Base-by-base conservation (phyloP, 2,329 filamentous ascomycete genomes). In the Sporothrix luriei region DNA sequence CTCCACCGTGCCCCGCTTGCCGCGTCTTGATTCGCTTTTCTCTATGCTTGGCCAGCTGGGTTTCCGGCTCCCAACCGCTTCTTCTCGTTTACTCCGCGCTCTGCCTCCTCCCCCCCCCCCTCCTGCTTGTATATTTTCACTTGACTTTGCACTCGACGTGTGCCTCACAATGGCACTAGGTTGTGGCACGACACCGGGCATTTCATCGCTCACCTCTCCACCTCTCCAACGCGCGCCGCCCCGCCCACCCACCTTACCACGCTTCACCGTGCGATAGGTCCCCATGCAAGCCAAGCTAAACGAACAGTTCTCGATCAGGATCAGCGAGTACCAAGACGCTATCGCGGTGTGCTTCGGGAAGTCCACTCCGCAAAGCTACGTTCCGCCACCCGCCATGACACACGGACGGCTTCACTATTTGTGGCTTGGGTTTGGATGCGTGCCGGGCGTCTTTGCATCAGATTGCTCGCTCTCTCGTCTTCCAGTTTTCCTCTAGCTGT, bases 1-100 rank as follows among this genome's bases (percentile, higher is more conserved):
- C 38, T 67, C 33, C 48, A 52, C 57, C 54, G 26, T 21, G 65
- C 65, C 52, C 59, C 33, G 59, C 59, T 51, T 40, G 61, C 61
- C 40, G 65, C 48, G 49, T 49, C 16, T 29, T 69, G 46, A 57
- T 49, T 66, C 26, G 52, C 26, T 49, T 51, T 65, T 24, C 9
- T 40, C 51, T 38, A 19, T 57, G 68, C 61, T 51, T 65, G 43
- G 26, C 61, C 26, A 51, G 26, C 26, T 64, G 43, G 21, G 38
- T 46, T 26, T 46, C 19, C 46, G 46, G 46, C 26, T 38, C 4
- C 61, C 16, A 51, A 26, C 26, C 61, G 61, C 43, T 49, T 24
- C 2, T 26, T 26, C 43, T 67, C 13, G 26, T 6, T 29, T 57
- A 26, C 6, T 43, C 24, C 43, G 43, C 48, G n/a, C n/a, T n/a